These are phyloP conservation scores for Tolypocladium album DNA, from an alignment of 2,329 filamentous ascomycete genomes.

Conservation along the genomic window DNA sequence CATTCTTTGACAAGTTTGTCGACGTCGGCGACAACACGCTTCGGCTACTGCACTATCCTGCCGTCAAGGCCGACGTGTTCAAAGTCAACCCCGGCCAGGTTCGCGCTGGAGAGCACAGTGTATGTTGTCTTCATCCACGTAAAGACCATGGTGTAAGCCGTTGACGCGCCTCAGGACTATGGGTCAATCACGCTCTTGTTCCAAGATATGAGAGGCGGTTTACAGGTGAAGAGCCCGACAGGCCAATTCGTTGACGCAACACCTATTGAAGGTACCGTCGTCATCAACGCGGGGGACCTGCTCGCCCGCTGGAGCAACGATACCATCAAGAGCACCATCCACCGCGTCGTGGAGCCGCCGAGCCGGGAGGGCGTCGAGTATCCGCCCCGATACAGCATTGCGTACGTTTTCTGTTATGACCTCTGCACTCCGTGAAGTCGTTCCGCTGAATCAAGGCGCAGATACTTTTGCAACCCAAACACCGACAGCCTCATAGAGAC, in stretches of 20 bases:
- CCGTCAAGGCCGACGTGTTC: conserved; percentile 56
- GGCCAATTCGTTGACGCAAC: conserved; percentile 74
- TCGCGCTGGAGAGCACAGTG: conserved; percentile 66
- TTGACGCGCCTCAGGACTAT: conserved; percentile 31
- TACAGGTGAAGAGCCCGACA: conserved; percentile 56
- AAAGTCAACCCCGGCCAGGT: conserved; percentile 57
- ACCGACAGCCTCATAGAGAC: conserved; percentile 66
- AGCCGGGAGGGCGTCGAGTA: conserved; percentile 45
- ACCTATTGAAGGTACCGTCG: conserved; percentile 70
- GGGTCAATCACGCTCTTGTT: conserved; percentile 52
- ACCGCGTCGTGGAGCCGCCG: conserved; percentile 82
- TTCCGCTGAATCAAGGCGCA: conserved; percentile 12
- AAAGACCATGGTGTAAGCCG: neutral
- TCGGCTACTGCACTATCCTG: conserved; percentile 67
- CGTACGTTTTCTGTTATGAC: conserved; percentile 36
- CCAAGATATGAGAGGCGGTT: conserved; percentile 44
- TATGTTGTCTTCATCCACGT: conserved; percentile 9
- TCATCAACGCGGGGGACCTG: conserved; percentile 83
- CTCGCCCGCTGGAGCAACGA: conserved; percentile 86
- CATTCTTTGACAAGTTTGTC: conserved; percentile 68
- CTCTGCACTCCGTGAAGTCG: neutral
- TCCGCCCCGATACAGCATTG: conserved; percentile 75
- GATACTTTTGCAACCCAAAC: conserved; percentile 85
- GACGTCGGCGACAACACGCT: conserved; percentile 61
- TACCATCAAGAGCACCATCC: conserved; percentile 79